Conservation (phyloP, 768 basidiomycete species). For the Polyporus arcularius region DNA sequence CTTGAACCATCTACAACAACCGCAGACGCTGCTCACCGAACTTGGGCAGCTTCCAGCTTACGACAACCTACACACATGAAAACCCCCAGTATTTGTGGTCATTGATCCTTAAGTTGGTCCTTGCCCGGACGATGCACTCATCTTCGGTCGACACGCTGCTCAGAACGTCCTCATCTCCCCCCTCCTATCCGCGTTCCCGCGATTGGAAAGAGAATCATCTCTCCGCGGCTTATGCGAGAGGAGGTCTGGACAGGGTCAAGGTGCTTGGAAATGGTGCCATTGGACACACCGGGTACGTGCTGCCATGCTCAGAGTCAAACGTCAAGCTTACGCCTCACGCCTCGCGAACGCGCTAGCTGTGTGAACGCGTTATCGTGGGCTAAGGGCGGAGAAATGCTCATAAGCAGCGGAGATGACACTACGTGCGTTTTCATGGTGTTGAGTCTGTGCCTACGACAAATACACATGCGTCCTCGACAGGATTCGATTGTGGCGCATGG, state of each 20-base stretch:
- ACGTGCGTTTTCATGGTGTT: constrained; percentile 44
- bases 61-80: background rate
- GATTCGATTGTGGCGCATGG: constrained; percentile 79
- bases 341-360: constrained; percentile 40
- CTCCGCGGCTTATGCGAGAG: constrained; percentile 19
- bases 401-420: constrained; percentile 75
- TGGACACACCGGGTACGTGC: constrained; percentile 70
- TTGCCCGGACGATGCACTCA: background rate
- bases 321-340: background rate
- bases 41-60: no score
- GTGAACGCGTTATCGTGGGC: constrained; percentile 82
- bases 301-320: background rate
- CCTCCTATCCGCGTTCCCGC: constrained; percentile 1
- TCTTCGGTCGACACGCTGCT: background rate
- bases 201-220: constrained; percentile 16
- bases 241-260: constrained; percentile 62
- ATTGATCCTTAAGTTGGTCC: no score
- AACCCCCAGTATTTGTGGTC: no score
- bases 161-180: background rate
- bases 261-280: constrained; percentile 59
- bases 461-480: constrained; percentile 34
- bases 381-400: constrained; percentile 58
- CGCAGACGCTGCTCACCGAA: background rate
- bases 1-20: background rate
- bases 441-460: constrained; percentile 1